Base-by-base conservation (phyloP, 2,329 filamentous ascomycete species). In the Pseudocercospora macadamiae region DNA sequence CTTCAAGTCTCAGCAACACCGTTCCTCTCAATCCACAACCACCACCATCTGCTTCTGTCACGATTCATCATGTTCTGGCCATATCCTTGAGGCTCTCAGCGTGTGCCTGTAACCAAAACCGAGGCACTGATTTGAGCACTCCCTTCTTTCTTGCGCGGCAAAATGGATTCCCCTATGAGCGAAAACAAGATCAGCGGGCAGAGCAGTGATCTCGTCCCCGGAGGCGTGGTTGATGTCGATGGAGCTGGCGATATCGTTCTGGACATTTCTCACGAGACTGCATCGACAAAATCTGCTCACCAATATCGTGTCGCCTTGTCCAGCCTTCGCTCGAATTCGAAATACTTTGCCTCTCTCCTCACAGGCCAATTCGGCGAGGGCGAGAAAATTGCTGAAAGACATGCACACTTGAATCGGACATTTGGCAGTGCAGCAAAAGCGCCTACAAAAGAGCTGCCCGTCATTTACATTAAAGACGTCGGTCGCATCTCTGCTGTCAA, bases 311-410 rank as follows among this genome's bases (percentile, higher is more conserved):
- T 89, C 42, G 80, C 82, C 51, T 75, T 86, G 1, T 76, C 76
- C 10, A 76, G 76, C 0, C 77, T 92, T 30, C 83, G 80, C 72
- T 78, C 78, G 61, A 80, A 84, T 61, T 91, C 89, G 4, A 83
- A 83, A 57, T 92, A 91, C 73, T 92, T 92, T 71, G 80, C 80
- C 55, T 85, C 84, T 57, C 80, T 92, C 14, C 79, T 92, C 2
- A 82, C 84, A 8, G 79, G 78, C 2, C 78, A 84, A 55, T 90
- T 91, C 70, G 77, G 81, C 54, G 88, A 92, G 75, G 83, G 84
- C 6, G 79, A 79, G 48, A 71, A 79, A 32, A 78, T 91, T 37
- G 73, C 79, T 9, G 76, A 77, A 2, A 76, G 78, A 4, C 80
- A 89, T 42, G 77, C 75, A 4, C 72, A 74, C 3, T 77, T 91